Evolutionary conservation across 441 rosid genomes (phyloP).

Genomic region (Mallotus japonicus): DNA sequence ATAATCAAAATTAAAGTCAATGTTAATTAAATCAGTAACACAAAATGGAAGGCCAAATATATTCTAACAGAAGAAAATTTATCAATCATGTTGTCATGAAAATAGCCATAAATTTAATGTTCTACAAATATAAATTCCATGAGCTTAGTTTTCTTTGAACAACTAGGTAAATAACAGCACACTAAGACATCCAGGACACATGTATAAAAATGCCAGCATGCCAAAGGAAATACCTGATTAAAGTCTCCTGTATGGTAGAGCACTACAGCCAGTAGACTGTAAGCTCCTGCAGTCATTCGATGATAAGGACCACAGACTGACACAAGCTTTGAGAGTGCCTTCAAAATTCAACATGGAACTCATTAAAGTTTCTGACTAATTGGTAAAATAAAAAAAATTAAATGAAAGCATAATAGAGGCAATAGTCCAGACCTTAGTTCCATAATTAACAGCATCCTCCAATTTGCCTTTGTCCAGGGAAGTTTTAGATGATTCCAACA

Average conservation of each 20-base stretch:
- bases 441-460: slow-evolving; percentile 81
- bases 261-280: slow-evolving; percentile 89
- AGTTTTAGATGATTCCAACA: slow-evolving; percentile 82
- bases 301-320: slow-evolving; percentile 94
- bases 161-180: background rate
- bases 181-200: background rate
- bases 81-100: background rate
- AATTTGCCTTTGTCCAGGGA: slow-evolving; percentile 90
- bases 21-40: background rate
- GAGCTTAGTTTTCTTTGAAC: slow-evolving; percentile 1
- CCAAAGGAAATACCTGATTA: slow-evolving; percentile 66
- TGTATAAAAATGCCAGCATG: background rate
- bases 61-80: background rate
- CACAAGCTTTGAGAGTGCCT: slow-evolving; percentile 77
- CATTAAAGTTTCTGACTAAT: slow-evolving; percentile 15
- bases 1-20: background rate
- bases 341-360: slow-evolving; percentile 34
- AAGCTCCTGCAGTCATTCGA: slow-evolving; percentile 84
- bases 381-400: background rate
- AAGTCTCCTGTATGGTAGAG: slow-evolving; percentile 92
- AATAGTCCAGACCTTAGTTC: slow-evolving; percentile 57
- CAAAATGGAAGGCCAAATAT: background rate
- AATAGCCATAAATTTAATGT: background rate
- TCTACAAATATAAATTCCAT: slow-evolving; percentile 3
- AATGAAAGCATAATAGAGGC: slow-evolving; percentile 3